Percentiles rank a stretch among this genome's conserved stretches.
These are phyloP conservation scores for Cyclotella choctawhatcheeana DNA, from an alignment of 108 stramenopile genomes.

Conservation along the genomic window DNA sequence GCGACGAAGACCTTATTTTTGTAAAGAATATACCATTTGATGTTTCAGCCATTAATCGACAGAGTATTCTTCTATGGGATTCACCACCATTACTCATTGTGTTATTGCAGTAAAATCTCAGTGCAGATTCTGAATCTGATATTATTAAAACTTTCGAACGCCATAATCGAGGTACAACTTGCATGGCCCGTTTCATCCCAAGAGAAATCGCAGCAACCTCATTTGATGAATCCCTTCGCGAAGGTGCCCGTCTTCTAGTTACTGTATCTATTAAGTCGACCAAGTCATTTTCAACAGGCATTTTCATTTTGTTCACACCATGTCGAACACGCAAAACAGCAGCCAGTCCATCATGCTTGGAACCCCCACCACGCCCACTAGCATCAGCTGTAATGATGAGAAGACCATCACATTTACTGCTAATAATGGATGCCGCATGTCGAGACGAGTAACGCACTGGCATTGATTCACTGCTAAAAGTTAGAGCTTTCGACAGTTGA, in stretches of 20 bases:
- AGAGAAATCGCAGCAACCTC: conserved; percentile 48
- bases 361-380: conserved; percentile 44
- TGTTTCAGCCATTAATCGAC: conserved; percentile 27
- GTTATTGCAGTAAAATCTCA: conserved; percentile 22
- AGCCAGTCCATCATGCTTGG: conserved; percentile 45
- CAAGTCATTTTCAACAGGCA: neutral
- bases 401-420: conserved; percentile 24
- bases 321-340: conserved; percentile 28
- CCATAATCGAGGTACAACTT: conserved; percentile 13
- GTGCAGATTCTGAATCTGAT: conserved; percentile 44
- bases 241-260: conserved; percentile 28
- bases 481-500: too few species aligned
- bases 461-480: neutral
- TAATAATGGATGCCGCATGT: conserved; percentile 30
- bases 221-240: conserved; percentile 20
- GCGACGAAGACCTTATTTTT: conserved; percentile 46
- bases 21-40: conserved; percentile 31
- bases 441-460: conserved; percentile 31
- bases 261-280: conserved; percentile 27
- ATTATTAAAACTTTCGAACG: conserved; percentile 31
- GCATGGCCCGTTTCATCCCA: conserved; percentile 39
- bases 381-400: conserved; percentile 43
- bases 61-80: conserved; percentile 23
- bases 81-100: conserved; percentile 16
- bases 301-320: conserved; percentile 9